These are phyloP conservation scores for Pythium grandisporangium DNA, from an alignment of 352 stramenopile genomes.

Conservation along the genomic window DNA sequence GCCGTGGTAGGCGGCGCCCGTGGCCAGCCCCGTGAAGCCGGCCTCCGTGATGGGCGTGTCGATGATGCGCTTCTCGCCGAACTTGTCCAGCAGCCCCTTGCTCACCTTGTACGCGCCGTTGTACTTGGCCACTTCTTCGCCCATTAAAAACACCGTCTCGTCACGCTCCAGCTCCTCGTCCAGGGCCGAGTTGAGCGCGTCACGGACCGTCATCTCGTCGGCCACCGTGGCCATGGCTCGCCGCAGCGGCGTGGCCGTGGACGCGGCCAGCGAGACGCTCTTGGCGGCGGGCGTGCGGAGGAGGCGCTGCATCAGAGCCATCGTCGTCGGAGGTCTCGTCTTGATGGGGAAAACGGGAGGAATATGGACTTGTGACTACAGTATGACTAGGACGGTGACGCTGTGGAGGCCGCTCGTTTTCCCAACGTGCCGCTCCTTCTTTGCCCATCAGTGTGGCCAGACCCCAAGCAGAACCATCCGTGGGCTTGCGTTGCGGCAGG, in stretches of 20 bases:
- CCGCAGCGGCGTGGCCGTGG: too few relatives aligned
- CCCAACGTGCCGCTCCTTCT: conserved; percentile 1
- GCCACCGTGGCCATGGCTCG: conserved; percentile 70
- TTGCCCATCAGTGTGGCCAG: conserved; percentile 3
- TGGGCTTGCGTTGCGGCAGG: conserved; percentile 9
- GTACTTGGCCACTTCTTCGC: conserved; percentile 99
- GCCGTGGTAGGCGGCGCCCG: conserved; percentile 95
- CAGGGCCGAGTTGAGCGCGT: conserved; percentile 97
- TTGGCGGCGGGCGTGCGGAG: conserved; percentile 13
- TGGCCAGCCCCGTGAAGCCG: conserved; percentile 90
- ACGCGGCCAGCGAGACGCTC: conserved; percentile 13
- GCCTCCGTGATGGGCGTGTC: conserved; percentile 99
- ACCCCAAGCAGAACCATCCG: conserved; percentile 16
- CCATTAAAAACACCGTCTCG: conserved; percentile 91
- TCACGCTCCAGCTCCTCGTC: conserved; percentile 99
- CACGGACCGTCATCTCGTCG: conserved; percentile 93
- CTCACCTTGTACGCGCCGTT: conserved; percentile 99
- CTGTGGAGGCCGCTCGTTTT: neutral
- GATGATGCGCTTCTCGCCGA: conserved; percentile 98
- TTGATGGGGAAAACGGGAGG: conserved; percentile 3
- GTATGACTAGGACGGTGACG: too few relatives aligned
- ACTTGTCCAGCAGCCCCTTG: conserved; percentile 98
- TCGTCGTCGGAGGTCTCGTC: too few relatives aligned
- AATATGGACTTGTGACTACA: too few relatives aligned
- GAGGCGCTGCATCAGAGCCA: conserved; percentile 36